Conservation (phyloP, 2,329 filamentous ascomycete species). For the Alternaria infectoria region DNA sequence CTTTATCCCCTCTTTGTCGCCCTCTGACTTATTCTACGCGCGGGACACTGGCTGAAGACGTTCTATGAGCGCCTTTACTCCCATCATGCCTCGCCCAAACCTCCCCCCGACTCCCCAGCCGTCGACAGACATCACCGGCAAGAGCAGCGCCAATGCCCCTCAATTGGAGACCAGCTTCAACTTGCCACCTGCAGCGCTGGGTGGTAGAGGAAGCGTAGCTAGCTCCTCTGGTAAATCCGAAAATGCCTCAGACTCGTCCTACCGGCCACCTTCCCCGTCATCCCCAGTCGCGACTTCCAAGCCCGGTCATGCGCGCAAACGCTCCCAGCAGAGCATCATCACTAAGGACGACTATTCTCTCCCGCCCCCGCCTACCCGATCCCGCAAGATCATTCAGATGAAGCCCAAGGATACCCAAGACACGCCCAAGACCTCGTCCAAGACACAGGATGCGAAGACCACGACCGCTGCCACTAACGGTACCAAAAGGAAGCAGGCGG, state of each 20-base stretch:
- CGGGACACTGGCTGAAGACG: constrained; percentile 12
- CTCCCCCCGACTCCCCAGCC: constrained; percentile 79
- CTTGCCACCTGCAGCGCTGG: constrained; percentile 76
- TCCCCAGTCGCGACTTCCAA: constrained; percentile 42
- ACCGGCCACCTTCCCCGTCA: constrained; percentile 55
- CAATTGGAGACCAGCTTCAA: constrained; percentile 73
- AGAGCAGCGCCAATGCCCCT: constrained; percentile 68
- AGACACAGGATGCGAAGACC: constrained; percentile 29
- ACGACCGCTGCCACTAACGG: constrained; percentile 36
- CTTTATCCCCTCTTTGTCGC: constrained; percentile 15
- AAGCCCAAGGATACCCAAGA: constrained; percentile 64
- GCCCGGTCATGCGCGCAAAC: constrained; percentile 39
- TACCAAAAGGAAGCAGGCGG: constrained; percentile 75
- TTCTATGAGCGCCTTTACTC: constrained; percentile 25
- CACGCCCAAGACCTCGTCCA: constrained; percentile 25
- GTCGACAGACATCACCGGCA: constrained; percentile 78
- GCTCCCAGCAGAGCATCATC: constrained; percentile 43
- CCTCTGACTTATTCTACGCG: constrained; percentile 3
- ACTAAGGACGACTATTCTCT: constrained; percentile 75
- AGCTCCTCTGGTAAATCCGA: constrained; percentile 56
- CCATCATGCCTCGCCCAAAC: constrained; percentile 68
- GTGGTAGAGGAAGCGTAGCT: constrained; percentile 52
- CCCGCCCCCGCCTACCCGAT: constrained; percentile 88
- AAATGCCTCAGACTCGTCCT: constrained; percentile 60
- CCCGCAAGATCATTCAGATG: constrained; percentile 98